Conservation (phyloP, 805 yeast species). For the Candida mattraensis region DNA sequence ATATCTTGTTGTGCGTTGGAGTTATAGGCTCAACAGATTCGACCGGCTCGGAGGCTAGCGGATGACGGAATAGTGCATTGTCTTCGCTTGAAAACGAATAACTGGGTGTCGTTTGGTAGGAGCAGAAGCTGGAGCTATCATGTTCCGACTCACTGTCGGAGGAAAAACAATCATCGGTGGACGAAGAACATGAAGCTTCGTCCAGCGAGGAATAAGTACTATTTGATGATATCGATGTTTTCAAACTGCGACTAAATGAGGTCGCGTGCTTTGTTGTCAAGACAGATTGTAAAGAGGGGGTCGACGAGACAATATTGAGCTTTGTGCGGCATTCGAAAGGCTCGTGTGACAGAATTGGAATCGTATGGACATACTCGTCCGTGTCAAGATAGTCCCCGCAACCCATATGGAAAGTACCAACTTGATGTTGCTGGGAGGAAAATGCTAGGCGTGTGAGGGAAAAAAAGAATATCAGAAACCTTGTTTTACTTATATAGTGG, state of each 20-base stretch:
- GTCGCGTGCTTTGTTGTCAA: slow-evolving; percentile 11
- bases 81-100: slow-evolving; percentile 5
- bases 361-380: neutral
- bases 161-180: slow-evolving; percentile 6
- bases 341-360: slow-evolving; percentile 3
- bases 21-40: neutral
- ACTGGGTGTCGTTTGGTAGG: slow-evolving; percentile 6
- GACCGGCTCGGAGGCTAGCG: slow-evolving; percentile 7
- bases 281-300: slow-evolving; percentile 18
- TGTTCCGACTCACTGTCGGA: slow-evolving; percentile 8
- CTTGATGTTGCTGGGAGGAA: too few species aligned
- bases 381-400: slow-evolving; percentile 1
- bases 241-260: slow-evolving; percentile 11
- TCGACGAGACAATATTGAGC: too few species aligned
- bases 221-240: slow-evolving; percentile 9
- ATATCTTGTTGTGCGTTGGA: slow-evolving; percentile 1
- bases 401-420: too few species aligned
- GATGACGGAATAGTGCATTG: slow-evolving; percentile 10
- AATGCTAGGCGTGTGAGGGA: too few species aligned
- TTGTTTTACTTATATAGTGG: too few species aligned
- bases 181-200: slow-evolving; percentile 7
- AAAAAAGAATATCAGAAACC: too few species aligned
- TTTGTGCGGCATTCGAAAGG: too few species aligned
- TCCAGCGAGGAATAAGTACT: slow-evolving; percentile 9
- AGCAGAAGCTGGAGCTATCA: slow-evolving; percentile 10